Evolutionary conservation across 2,329 filamentous ascomycete species (phyloP).

Genomic region (Colletotrichum truncatum): DNA sequence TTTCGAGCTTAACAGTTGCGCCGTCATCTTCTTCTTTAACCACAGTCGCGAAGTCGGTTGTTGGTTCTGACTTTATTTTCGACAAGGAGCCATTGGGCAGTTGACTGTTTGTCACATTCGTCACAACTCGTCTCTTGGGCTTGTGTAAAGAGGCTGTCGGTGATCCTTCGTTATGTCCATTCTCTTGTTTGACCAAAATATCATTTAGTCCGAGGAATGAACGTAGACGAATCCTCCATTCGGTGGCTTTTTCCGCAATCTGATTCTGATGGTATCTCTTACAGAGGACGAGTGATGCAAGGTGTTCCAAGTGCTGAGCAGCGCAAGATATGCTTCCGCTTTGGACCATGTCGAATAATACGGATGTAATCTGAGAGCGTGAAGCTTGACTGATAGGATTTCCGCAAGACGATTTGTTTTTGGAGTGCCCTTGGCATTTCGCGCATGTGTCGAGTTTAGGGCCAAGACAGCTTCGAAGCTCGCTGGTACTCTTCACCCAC

Average conservation of each 20-base stretch:
- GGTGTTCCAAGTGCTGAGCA: background rate
- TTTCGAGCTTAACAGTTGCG: background rate
- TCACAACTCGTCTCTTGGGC: background rate
- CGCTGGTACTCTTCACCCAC: background rate
- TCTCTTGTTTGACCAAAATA: fast-evolving
- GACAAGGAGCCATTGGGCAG: too few species aligned
- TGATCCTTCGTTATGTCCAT: background rate
- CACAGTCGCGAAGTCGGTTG: background rate
- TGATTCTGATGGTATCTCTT: constrained; percentile 6
- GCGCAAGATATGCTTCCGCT: background rate
- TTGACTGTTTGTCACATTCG: background rate
- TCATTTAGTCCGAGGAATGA: background rate
- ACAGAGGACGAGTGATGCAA: constrained; percentile 8
- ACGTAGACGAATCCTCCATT: background rate
- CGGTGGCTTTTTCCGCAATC: background rate
- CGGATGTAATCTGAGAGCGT: background rate
- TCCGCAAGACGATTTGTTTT: background rate
- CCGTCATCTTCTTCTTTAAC: background rate
- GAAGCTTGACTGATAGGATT: background rate
- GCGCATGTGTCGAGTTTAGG: background rate
- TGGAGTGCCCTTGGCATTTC: constrained; percentile 1
- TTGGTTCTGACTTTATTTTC: background rate
- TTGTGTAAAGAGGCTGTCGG: background rate
- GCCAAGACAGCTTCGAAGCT: constrained; percentile 1
- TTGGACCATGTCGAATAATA: background rate